Percentiles rank a stretch among this genome's conserved stretches.
Evolutionary conservation across 2,329 filamentous ascomycete species (phyloP).

Genomic region (Orbilia javanica): DNA sequence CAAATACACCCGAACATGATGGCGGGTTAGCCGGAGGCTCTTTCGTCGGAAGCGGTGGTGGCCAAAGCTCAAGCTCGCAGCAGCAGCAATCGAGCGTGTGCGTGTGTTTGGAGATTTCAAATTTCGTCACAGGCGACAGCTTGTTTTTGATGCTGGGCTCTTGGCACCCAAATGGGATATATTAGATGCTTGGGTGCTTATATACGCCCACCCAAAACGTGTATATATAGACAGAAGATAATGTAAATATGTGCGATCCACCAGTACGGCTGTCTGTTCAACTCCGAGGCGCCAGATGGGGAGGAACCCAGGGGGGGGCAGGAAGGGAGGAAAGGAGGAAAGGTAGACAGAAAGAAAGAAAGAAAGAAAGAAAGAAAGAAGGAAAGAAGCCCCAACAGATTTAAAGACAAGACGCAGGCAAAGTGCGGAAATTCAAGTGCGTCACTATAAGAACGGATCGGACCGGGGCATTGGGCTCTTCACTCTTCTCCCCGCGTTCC

Average conservation of each 20-base stretch:
- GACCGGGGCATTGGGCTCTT: conserved; percentile 56
- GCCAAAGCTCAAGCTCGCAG: neutral
- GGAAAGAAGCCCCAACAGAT: too few species aligned
- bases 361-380: neutral
- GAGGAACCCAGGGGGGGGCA: too few species aligned
- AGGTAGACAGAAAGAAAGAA: neutral
- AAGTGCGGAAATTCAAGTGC: neutral
- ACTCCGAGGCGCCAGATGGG: conserved; percentile 5
- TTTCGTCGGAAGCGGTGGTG: conserved; percentile 7
- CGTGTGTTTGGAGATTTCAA: conserved; percentile 1
- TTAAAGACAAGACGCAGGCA: too few species aligned
- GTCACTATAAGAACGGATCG: conserved; percentile 36
- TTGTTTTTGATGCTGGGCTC: neutral
- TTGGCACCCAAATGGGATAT: neutral
- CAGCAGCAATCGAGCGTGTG: neutral
- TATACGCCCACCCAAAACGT: too few species aligned
- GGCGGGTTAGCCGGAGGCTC: conserved; percentile 16
- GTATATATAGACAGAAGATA: too few species aligned
- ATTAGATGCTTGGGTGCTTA: too few species aligned
- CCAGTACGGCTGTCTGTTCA: neutral
- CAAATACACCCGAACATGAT: conserved; percentile 63
- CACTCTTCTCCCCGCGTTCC: conserved; percentile 48
- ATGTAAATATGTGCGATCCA: too few species aligned
- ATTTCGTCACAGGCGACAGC: conserved; percentile 1
- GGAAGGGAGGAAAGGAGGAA: neutral